A percentile compares a stretch with the other conserved stretches of the same genome.
phyloP scores from a whole-genome alignment of 768 basidiomycete species.

The Asterophora lycoperdoides region DNA sequence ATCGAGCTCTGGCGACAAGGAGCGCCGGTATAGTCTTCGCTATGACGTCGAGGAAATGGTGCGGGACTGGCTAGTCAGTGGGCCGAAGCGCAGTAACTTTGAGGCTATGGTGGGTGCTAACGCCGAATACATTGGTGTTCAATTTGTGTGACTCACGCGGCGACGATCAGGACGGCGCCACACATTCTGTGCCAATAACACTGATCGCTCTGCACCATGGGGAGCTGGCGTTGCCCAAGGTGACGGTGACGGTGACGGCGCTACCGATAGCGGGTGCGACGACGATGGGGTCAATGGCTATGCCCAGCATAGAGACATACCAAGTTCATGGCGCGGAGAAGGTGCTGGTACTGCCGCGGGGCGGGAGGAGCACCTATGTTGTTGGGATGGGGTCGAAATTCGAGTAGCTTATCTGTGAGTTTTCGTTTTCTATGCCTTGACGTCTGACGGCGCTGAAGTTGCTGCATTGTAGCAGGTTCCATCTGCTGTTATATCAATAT shows the following conservation, averaged over 20 bases:
- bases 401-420: neutral
- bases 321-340: conserved; percentile 83
- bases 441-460: neutral
- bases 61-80: conserved; percentile 87
- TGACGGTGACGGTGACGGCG: conserved; percentile 60
- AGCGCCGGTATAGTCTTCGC: conserved; percentile 50
- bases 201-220: conserved; percentile 89
- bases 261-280: conserved; percentile 48
- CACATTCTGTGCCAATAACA: conserved; percentile 59
- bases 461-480: too few species aligned
- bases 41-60: conserved; percentile 82
- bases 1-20: conserved; percentile 35
- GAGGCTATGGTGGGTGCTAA: conserved; percentile 52
- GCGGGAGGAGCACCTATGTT: conserved; percentile 77
- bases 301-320: conserved; percentile 73
- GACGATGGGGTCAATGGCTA: conserved; percentile 53
- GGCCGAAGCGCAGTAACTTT: conserved; percentile 83
- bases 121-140: neutral
- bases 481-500: too few species aligned
- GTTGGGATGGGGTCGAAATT: conserved; percentile 60
- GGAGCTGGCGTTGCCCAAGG: conserved; percentile 69
- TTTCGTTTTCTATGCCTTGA: neutral
- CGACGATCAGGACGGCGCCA: conserved; percentile 51
- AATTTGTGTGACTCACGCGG: neutral
- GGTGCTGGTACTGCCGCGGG: conserved; percentile 77